Evolutionary conservation across 2,329 filamentous ascomycete genomes (phyloP), one percentile per base, ranked within the genome.

Genomic region (Colletotrichum sp.): DNA sequence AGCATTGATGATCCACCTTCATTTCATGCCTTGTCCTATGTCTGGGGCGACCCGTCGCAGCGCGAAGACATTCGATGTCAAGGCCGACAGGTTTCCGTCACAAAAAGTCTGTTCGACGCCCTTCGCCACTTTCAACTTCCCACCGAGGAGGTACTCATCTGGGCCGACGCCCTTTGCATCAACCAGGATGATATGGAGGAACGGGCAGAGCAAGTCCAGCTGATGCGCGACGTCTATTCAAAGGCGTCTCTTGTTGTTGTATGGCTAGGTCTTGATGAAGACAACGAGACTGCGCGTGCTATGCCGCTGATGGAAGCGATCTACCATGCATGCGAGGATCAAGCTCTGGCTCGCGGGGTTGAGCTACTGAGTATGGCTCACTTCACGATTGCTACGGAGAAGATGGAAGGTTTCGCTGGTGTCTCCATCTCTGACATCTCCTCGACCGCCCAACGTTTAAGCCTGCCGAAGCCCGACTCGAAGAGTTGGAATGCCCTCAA

Each of bases 121-220:
- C 66, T 80, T 3, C 70, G 34, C 13, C 78, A 67, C 15, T 76
- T 79, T 18, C 73, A 77, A 4, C 34, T 18, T n/a, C 13, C 52
- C 65, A 21, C 43, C 6, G 43, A 48, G n/a, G 43, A 48, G 43
- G n/a, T 48, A 13, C 10, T 48, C 21, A 64, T 80, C 38, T 80
- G 78, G 79, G 77, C 74, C 4, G 78, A 80, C 69, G 78, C 75
- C 5, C 26, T 79, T 10, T 79, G 73, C 64, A 77, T 80, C 48
- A 76, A 79, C 28, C 78, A 79, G 32, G 67, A 68, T 1, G 72
- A 79, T 16, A 16, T 71, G 12, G 30, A 66, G 7, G 78, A 80
- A 65, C 69, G 73, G 18, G 66, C 70, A 18, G 18, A 70, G 5
- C 78, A 80, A 62, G 70, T 80, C 18, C 43, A 62, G 26, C 56